phyloP scores from a whole-genome alignment of 1,284 basidiomycete genomes.

The Fomitopsis schrenkii region DNA sequence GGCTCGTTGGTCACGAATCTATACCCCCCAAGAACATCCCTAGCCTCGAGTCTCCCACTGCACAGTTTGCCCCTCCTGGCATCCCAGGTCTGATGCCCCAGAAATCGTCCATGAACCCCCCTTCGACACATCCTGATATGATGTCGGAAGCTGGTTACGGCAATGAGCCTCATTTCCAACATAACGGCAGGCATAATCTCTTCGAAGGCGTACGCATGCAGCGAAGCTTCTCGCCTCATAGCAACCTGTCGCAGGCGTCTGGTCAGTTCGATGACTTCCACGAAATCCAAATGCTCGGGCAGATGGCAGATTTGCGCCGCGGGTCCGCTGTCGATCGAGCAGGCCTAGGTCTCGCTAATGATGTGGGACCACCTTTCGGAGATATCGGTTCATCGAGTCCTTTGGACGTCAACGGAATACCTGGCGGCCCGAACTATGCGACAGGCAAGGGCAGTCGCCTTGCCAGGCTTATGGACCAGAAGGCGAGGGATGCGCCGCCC shows the following conservation, averaged over 20 bases:
- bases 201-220: slow-evolving; percentile 24
- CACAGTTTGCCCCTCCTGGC: slow-evolving; percentile 14
- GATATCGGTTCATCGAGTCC: slow-evolving; percentile 21
- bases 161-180: slow-evolving; percentile 20
- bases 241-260: slow-evolving; percentile 35
- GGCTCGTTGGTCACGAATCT: slow-evolving; percentile 16
- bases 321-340: slow-evolving; percentile 26
- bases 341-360: slow-evolving; percentile 28
- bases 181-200: slow-evolving; percentile 17
- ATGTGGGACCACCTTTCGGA: slow-evolving; percentile 29
- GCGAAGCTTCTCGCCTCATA: slow-evolving; percentile 55
- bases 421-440: slow-evolving; percentile 32
- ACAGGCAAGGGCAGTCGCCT: slow-evolving; percentile 70
- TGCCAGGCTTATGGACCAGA: slow-evolving; percentile 80
- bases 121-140: slow-evolving; percentile 8
- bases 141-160: slow-evolving; percentile 13
- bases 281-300: slow-evolving; percentile 26
- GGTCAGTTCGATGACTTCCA: slow-evolving; percentile 36
- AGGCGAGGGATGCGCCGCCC: slow-evolving; percentile 43
- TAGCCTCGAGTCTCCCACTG: slow-evolving; percentile 4
- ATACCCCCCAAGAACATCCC: slow-evolving; percentile 3
- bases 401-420: slow-evolving; percentile 21
- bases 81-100: slow-evolving; percentile 11
- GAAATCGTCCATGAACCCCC: slow-evolving; percentile 4
- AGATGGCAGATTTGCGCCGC: slow-evolving; percentile 34